These are phyloP conservation scores for Oryza australiensis DNA, from an alignment of 176 grass and related monocot species.

Conservation along the genomic window DNA sequence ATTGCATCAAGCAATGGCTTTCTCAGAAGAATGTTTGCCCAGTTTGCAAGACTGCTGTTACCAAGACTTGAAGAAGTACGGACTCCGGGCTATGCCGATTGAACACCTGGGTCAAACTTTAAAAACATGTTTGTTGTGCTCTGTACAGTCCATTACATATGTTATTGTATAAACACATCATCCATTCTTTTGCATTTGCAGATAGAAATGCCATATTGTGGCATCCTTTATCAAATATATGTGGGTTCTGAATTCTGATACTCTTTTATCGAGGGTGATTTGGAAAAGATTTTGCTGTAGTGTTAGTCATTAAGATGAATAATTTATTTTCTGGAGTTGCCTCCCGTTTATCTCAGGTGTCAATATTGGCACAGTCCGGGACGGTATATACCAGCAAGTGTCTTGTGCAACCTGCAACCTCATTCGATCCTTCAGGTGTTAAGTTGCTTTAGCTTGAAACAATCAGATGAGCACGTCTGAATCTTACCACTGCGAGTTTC, in stretches of 20 bases:
- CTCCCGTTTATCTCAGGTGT: background rate
- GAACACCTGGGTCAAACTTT: background rate
- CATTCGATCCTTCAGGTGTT: background rate
- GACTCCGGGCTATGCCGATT: background rate
- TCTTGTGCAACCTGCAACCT: too few relatives aligned
- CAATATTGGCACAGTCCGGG: background rate
- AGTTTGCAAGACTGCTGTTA: conserved; percentile 92
- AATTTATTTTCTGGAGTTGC: background rate
- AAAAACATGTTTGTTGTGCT: conserved; percentile 5
- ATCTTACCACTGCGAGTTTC: too few relatives aligned
- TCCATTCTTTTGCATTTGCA: conserved; percentile 50
- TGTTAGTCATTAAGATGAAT: background rate
- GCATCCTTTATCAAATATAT: conserved; percentile 23
- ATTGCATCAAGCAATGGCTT: conserved; percentile 99
- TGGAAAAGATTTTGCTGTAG: background rate
- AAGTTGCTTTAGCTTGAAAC: background rate
- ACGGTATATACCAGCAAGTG: background rate
- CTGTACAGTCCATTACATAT: conserved; percentile 46
- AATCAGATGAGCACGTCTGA: background rate
- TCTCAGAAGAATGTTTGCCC: conserved; percentile 92
- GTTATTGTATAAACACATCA: conserved; percentile 39
- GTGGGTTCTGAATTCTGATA: background rate
- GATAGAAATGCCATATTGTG: conserved; percentile 46
- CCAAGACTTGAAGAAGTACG: conserved; percentile 50
- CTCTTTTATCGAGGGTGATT: background rate